Conservation (phyloP, 1,284 basidiomycete species). For the Chiua sp. region DNA sequence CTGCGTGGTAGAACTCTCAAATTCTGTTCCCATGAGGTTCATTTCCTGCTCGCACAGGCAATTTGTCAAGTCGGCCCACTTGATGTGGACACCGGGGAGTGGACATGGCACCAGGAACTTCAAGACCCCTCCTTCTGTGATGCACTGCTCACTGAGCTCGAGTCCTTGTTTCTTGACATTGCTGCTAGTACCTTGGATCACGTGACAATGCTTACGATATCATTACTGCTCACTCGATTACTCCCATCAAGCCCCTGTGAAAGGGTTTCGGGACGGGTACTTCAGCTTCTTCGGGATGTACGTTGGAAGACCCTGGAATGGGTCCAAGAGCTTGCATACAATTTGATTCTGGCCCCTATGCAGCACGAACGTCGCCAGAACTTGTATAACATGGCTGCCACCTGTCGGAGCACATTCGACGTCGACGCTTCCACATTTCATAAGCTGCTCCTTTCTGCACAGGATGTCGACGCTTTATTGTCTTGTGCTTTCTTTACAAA, state of each 20-base stretch:
- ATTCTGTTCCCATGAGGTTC: constrained; percentile 44
- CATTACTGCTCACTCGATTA: constrained; percentile 39
- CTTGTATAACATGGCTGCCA: constrained; percentile 36
- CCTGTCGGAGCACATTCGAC: constrained; percentile 48
- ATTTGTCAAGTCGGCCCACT: constrained; percentile 45
- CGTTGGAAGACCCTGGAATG: constrained; percentile 41
- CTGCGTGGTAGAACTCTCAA: constrained; percentile 41
- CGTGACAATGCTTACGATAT: constrained; percentile 38
- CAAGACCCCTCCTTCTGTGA: constrained; percentile 35
- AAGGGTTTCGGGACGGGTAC: constrained; percentile 11
- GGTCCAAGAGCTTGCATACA: constrained; percentile 37
- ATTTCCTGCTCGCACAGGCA: constrained; percentile 44
- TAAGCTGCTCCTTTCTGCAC: constrained; percentile 12
- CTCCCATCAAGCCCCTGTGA: constrained; percentile 30
- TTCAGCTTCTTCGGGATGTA: constrained; percentile 32
- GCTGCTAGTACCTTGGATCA: constrained; percentile 45
- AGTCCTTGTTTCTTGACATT: constrained; percentile 32
- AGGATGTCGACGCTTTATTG: constrained; percentile 38
- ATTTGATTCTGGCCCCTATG: constrained; percentile 26
- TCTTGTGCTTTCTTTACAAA: constrained; percentile 41
- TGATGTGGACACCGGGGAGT: constrained; percentile 9
- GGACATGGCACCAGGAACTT: constrained; percentile 41
- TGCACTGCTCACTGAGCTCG: constrained; percentile 38
- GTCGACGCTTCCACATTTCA: constrained; percentile 35
- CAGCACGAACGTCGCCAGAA: too few species aligned